Conservation (phyloP, 345 rosid genomes). For the Citrus maxima region DNA sequence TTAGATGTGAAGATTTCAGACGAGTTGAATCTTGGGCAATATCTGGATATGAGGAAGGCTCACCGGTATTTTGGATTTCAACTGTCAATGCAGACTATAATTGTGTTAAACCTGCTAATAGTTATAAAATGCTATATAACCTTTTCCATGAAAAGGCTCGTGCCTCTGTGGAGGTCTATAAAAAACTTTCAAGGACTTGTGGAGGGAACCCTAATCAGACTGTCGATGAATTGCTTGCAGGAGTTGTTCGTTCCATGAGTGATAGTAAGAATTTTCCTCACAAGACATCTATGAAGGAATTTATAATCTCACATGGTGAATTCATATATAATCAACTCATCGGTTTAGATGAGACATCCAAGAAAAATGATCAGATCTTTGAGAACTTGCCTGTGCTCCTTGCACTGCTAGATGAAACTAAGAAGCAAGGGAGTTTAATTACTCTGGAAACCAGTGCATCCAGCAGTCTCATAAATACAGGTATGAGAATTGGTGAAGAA, state of each 20-base stretch:
- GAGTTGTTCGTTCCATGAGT: constrained; percentile 51
- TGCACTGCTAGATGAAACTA: constrained; percentile 46
- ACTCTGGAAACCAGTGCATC: constrained; percentile 8
- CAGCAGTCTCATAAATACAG: too few relatives aligned
- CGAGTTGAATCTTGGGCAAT: constrained; percentile 57
- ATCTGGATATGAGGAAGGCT: constrained; percentile 70
- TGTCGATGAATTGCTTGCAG: constrained; percentile 58
- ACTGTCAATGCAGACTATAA: constrained; percentile 55
- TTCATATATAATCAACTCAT: constrained; percentile 60
- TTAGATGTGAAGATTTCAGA: constrained; percentile 48
- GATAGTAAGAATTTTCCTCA: constrained; percentile 43
- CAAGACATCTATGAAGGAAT: constrained; percentile 46
- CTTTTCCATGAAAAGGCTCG: constrained; percentile 54
- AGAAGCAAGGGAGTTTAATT: constrained; percentile 22
- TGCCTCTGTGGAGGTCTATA: constrained; percentile 60
- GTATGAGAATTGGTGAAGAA: too few relatives aligned
- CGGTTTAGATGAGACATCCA: constrained; percentile 58
- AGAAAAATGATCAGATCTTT: constrained; percentile 34
- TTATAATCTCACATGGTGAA: constrained; percentile 55
- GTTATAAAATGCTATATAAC: constrained; percentile 40
- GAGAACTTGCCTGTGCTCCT: constrained; percentile 48
- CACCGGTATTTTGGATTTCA: constrained; percentile 54
- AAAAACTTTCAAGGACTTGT: constrained; percentile 38
- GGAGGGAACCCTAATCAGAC: constrained; percentile 53
- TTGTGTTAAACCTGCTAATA: constrained; percentile 47